Base-by-base conservation (phyloP, 129 eudicot species). In the Flaveria linearis region DNA sequence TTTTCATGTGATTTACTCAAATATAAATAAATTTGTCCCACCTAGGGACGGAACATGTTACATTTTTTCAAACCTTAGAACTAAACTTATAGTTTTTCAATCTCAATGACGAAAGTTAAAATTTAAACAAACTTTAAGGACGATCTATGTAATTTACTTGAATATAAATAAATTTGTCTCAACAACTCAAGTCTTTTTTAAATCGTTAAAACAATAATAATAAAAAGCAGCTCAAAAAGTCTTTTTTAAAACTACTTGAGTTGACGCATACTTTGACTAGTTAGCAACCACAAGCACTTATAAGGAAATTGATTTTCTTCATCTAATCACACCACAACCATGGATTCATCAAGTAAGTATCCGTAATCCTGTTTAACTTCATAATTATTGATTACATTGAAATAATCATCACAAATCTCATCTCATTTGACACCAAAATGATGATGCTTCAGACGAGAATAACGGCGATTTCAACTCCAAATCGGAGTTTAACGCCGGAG, bases 401-500 rank as follows among this genome's bases (percentile, higher is more conserved):
- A 73, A 3, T 45, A 45, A 9, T 9, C 18, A 60, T 60, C 11
- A 7, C 30, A 28, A 28, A 28, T 28, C 1, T 63, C 43, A 28
- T 33, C 56, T 26, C 70, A 57, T 64, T 41, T 76, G 6, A 49
- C 41, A 51, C n/a, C 26, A 60, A 9, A 79, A 50, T 51, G 52
- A 72, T 51, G 53, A 71, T 41, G 46, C 39, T 63, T 79, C 45
- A 55, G 20, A 79, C 30, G 76, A 82, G 12, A 51, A 36, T 13
- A 23, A 56, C n/a, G 42, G 20, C 41, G 58, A 25, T 13, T 63
- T 53, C 25, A 23, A 41, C 49, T 22, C 82, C 30, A 76, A 80
- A 36, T 22, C 28, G 33, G 83, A 62, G 52, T 52, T 50, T 46
- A 56, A 74, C 57, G 83, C 49, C 12, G 57, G 78, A n/a, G 87